Base-by-base conservation (phyloP, 768 basidiomycete genomes). In the Phaeotremella fagi region DNA sequence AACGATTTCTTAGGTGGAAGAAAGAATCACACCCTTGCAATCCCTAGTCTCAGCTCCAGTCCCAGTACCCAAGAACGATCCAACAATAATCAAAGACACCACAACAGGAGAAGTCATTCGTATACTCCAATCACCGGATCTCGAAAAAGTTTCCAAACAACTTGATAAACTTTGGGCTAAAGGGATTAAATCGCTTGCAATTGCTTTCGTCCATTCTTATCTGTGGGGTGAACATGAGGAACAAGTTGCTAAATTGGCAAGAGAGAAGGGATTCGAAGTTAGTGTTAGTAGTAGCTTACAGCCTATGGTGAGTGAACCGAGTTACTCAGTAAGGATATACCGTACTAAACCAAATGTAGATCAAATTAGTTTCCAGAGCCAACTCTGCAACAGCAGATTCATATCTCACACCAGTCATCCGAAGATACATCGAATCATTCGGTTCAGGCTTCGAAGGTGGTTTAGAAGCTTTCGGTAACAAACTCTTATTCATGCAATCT, bases 201-300 rank as follows among this genome's bases (percentile, higher is more conserved):
- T 71, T 26, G 70, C 63, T 0, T 59, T 71, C 29, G 67, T 59
- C 16, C 66, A 68, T 44, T 60, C 57, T 3, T 68, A 64, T 48
- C 90, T 89, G 2, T 90, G 81, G 72, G 87, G 88, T 0, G 82
- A 85, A 5, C 92, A 98, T 70, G 92, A 97, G 70, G 77, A 77
- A 4, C 71, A 79, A 38, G 75, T 97, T 16, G 90, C 87, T 26
- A 74, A 77, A 0, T 70, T 95, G 15, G 94, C 92, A 2, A 80
- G 82, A 26, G 80, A 81, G 36, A 73, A 92, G 11, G 92, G 92
- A 20, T 98, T 97, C 73, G 79, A 79, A 4, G 82, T 97, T 60
- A 91, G 89, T 2, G 83, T 88, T 66, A 92, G 90, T 0, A 85
- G 87, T 2, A 44, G 63, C 26, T 46, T 72, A n/a, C 57, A 68